Evolutionary conservation across 257 asterid genomes (phyloP).

Genomic region (Nicotiana paniculata): DNA sequence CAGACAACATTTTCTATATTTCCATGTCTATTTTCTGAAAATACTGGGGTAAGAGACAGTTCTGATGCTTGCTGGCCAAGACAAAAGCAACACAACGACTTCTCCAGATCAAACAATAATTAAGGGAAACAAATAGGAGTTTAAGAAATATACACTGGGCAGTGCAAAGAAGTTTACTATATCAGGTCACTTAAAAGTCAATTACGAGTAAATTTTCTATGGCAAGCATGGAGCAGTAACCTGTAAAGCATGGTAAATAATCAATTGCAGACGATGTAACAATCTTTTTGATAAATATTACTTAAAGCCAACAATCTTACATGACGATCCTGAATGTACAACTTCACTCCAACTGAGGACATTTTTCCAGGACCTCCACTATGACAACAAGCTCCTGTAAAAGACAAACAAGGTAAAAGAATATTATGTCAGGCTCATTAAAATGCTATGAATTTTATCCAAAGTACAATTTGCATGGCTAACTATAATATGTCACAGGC

Average conservation of each 20-base stretch:
- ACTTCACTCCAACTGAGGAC: conserved; percentile 32
- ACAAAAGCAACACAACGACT: neutral
- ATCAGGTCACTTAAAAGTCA: no score
- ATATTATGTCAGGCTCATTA: neutral
- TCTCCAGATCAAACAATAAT: neutral
- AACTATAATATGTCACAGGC: neutral
- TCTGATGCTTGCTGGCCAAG: neutral
- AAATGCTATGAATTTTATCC: neutral
- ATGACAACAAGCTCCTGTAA: conserved; percentile 26
- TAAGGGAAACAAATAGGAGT: neutral
- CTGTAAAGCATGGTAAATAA: no score
- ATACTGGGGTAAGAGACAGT: neutral
- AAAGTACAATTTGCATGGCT: neutral
- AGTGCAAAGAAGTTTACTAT: no score
- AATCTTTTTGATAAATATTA: no score
- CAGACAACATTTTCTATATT: neutral
- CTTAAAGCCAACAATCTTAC: conserved; percentile 19
- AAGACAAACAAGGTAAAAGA: neutral
- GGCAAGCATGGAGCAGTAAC: no score
- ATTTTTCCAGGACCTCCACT: conserved; percentile 31
- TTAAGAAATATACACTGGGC: no score
- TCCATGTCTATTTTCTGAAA: neutral
- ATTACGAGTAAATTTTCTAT: no score
- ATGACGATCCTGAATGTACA: conserved; percentile 51
- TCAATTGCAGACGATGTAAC: no score